Evolutionary conservation across 2,329 filamentous ascomycete species (phyloP).

Genomic region (Aspergillus ruber): DNA sequence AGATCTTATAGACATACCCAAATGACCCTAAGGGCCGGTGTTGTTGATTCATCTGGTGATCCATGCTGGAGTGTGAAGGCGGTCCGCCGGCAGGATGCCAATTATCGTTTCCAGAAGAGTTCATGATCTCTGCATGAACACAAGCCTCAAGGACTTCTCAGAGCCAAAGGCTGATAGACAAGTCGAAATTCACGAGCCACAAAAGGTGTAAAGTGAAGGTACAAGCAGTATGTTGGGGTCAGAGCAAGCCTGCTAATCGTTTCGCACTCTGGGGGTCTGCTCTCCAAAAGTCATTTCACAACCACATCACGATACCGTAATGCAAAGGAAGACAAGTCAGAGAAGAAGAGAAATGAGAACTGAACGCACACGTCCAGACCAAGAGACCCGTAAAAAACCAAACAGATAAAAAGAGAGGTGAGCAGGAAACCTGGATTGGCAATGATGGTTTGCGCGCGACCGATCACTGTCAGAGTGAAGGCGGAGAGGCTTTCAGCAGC

Average conservation of each 20-base stretch:
- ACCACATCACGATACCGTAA: slow-evolving; percentile 18
- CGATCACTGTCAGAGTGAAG: slow-evolving; percentile 31
- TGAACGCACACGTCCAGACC: neutral
- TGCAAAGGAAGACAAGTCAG: slow-evolving; percentile 1
- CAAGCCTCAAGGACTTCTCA: neutral
- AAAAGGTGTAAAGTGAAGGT: neutral
- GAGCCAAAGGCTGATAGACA: neutral
- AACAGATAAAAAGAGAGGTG: slow-evolving; percentile 6
- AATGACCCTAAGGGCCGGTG: slow-evolving; percentile 39
- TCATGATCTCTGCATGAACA: slow-evolving; percentile 30
- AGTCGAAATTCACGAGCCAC: neutral
- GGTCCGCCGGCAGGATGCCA: slow-evolving; percentile 37
- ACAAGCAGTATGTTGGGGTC: slow-evolving; percentile 3
- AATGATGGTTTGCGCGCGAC: slow-evolving; percentile 32
- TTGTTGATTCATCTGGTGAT: slow-evolving; percentile 37
- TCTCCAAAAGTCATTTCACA: slow-evolving; percentile 19
- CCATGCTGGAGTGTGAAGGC: slow-evolving; percentile 37
- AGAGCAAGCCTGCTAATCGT: slow-evolving; percentile 13
- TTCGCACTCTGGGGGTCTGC: slow-evolving; percentile 18
- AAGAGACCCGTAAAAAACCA: neutral
- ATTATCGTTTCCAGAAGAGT: slow-evolving; percentile 36
- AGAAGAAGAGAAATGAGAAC: slow-evolving; percentile 1
- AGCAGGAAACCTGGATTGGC: slow-evolving; percentile 11
- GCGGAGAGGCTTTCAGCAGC: slow-evolving; percentile 25
- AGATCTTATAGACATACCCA: slow-evolving; percentile 27